Evolutionary conservation across 2,329 filamentous ascomycete genomes (phyloP), one percentile per base, ranked within the genome.

Genomic region (Macroventuria anomochaeta): DNA sequence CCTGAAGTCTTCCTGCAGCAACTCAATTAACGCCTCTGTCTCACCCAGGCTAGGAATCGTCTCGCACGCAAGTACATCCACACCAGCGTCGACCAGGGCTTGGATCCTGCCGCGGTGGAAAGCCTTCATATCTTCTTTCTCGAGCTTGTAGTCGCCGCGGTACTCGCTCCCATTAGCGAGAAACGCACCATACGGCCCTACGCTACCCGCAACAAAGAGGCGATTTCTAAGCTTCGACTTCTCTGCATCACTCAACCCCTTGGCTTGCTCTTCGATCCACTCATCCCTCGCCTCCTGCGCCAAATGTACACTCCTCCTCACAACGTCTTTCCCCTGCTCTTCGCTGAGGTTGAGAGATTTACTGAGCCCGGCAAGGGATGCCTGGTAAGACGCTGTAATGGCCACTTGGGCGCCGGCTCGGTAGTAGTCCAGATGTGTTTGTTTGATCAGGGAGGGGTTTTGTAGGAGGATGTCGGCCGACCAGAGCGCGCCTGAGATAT

Each of bases 381-480:
- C 77, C 64, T 81, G 79, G 56, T 81, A 81, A 12, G 74, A 78
- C 5, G 78, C 72, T 26, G 79, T 81, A 60, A 78, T 80, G 10
- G 76, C 78, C 23, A 81, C 65, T 43, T 78, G 69, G n/a, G 79
- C 77, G 29, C 79, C 78, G 10, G 77, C 71, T 6, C 64, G 59
- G 63, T 69, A 81, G 63, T 80, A 80, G 56, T 77, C 74, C 17
- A 73, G 59, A 61, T 81, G 79, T 5, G 79, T 73, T 57, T 71
- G 58, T 41, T 74, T 67, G 40, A 81, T 80, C 44, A 75, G 68
- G 2, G 68, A 58, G 0, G 79, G 75, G n/a, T 75, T 59, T 23
- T 75, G 67, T 33, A 67, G 58, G 2, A 81, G 72, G 7, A 76
- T 64, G 38, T 75, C 72, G 18, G 76, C 79, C 18, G 78, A 80